Evolutionary conservation across 2,329 filamentous ascomycete genomes (phyloP), one percentile per base, ranked within the genome.

Genomic region (Pseudogymnoascus sp.): DNA sequence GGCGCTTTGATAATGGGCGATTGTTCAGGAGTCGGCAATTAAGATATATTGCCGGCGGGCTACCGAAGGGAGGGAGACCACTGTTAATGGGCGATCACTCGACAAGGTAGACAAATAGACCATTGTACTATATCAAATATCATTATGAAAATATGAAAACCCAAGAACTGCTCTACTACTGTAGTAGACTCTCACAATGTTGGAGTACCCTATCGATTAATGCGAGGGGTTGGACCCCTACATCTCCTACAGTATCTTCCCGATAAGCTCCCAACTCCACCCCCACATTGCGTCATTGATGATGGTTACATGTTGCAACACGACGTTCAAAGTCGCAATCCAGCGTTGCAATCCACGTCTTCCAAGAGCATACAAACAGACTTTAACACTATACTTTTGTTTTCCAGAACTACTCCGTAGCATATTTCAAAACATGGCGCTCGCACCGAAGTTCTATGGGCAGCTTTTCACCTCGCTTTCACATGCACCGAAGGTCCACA

Each of bases 401-500:
- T 10, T 34, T 4, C 28, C 16, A 57, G 25, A 57, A 57, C 51
- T 19, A 34, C 41, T 62, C 63, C 65, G 73, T 66, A 62, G 23
- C 28, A 57, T 57, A 57, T 19, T 34, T 57, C n/a, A 21, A 36
- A 57, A 13, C 28, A 93, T 93, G 90, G 87, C 90, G 31, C 83
- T 93, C 71, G 85, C 89, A 69, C 90, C 90, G 69, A 90, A 88
- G 74, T 92, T 90, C 78, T 87, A 86, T 14, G 90, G 85, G 67
- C 88, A 90, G 72, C 88, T 85, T 75, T 81, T 92, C 31, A 65
- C 75, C 2, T 66, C 76, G 10, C 71, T 76, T n/a, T 70, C 73
- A 14, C 72, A 78, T 14, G 73, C 78, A 6, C 76, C 79, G 41
- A 77, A 81, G 5, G 75, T 80, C 14, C 85, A 88, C 78, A 87